Base-by-base conservation (phyloP, 345 rosid species). In the Gossypium rotundifolium region DNA sequence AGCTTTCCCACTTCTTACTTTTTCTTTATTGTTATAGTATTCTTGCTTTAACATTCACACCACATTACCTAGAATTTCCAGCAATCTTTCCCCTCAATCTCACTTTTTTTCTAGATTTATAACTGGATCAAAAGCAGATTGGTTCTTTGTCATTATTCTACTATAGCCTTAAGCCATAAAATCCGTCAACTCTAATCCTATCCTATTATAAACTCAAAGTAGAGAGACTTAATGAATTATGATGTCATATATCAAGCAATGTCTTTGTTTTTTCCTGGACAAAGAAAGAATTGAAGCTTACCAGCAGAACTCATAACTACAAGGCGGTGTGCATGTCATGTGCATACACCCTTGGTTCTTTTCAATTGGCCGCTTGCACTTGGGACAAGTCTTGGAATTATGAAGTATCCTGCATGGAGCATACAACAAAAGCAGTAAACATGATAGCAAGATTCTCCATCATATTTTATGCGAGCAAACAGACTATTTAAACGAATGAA, bases 291-390 rank as follows among this genome's bases (percentile, higher is more conserved):
- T 20, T 49, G 75, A 68, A 52, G 65, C 88, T 84, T 81, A 91
- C 99, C 99, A 96, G 84, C 98, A 96, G 85, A 96, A 96, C 75
- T 95, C 99, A 87, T 88, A 95, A 91, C 91, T 93, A 83, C 98
- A 95, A 81, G 99, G 98, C 6, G 94, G 98, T 0, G 93, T 88
- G 83, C 99, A 96, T 75, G 94, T 93, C 93, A 96, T 93, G 62
- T 96, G 99, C 98, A 93, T 96, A 82, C 99, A 96, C 74, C 99
- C 99, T 81, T 93, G 99, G 79, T 96, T 93, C 78, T 95, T 95
- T 79, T 95, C 99, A 78, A 95, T 95, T 25, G 98, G 99, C 58
- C 99, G 88, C 86, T 95, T 96, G 84, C 99, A 93, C 82, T 87
- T 96, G 1, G 99, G 99, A 86, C 99, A 93, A 74, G 98, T 98